Conservation (phyloP, 352 stramenopile genomes). For the Pythium insidiosum region DNA sequence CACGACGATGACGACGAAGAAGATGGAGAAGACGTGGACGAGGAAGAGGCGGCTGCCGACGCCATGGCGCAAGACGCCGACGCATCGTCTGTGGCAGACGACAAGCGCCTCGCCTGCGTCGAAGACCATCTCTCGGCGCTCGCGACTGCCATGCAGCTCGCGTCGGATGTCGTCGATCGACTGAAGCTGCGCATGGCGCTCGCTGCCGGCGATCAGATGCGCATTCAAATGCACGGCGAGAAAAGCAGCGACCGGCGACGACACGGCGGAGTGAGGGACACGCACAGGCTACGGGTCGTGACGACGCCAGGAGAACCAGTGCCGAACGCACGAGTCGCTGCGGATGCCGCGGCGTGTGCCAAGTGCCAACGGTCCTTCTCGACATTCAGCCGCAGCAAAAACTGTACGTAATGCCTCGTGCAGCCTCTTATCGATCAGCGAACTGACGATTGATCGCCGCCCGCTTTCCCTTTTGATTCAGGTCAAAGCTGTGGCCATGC, state of each 20-base stretch:
- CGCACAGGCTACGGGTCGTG: no score
- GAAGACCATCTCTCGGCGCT: neutral
- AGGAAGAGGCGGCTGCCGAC: conserved; percentile 13
- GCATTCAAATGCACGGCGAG: no score
- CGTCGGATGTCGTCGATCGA: neutral
- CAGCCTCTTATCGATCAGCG: no score
- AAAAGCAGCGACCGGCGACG: no score
- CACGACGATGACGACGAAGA: conserved; percentile 34
- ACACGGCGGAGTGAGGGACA: no score
- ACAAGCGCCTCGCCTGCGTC: neutral
- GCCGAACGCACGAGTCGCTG: no score
- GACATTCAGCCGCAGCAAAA: conserved; percentile 55
- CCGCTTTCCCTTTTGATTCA: neutral
- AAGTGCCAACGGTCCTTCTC: conserved; percentile 61
- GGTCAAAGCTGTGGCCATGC: conserved; percentile 36
- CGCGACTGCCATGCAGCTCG: neutral
- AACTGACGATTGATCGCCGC: no score
- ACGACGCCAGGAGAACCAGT: no score
- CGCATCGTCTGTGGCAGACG: no score
- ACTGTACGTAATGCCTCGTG: conserved; percentile 40
- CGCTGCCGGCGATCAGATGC: neutral
- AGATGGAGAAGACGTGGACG: conserved; percentile 11
- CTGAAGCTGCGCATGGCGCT: neutral
- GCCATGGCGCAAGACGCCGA: neutral
- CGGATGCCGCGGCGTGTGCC: conserved; percentile 34